These are phyloP conservation scores for Penicillium glabrum DNA, from an alignment of 2,329 filamentous ascomycete species.

Conservation along the genomic window DNA sequence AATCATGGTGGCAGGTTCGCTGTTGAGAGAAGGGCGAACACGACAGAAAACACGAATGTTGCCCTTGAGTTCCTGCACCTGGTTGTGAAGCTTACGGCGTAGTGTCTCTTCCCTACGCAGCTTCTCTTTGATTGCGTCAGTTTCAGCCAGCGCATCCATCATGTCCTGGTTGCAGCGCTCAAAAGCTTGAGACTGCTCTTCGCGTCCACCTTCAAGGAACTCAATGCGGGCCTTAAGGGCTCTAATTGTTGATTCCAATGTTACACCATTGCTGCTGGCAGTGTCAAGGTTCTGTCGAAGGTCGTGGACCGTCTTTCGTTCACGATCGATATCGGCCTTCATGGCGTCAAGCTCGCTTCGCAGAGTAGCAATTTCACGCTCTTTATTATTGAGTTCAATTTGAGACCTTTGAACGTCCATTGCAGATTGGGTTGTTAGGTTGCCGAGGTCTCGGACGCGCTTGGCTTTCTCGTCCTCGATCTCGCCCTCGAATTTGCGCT, in stretches of 20 bases:
- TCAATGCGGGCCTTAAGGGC: slow-evolving; percentile 79
- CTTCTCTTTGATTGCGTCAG: slow-evolving; percentile 73
- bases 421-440: slow-evolving; percentile 33
- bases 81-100: slow-evolving; percentile 89
- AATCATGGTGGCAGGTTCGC: slow-evolving; percentile 58
- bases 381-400: slow-evolving; percentile 53
- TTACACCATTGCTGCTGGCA: slow-evolving; percentile 60
- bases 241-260: slow-evolving; percentile 72
- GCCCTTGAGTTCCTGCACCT: slow-evolving; percentile 95
- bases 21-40: slow-evolving; percentile 71
- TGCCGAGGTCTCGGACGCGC: slow-evolving; percentile 40
- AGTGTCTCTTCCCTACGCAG: slow-evolving; percentile 88
- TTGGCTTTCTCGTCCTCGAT: slow-evolving; percentile 61
- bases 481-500: slow-evolving; percentile 63
- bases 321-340: slow-evolving; percentile 56
- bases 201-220: slow-evolving; percentile 85
- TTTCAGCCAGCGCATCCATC: slow-evolving; percentile 70
- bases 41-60: slow-evolving; percentile 99
- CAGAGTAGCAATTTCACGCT: slow-evolving; percentile 52
- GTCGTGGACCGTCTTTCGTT: slow-evolving; percentile 60
- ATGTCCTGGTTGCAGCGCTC: slow-evolving; percentile 77
- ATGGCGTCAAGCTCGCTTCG: slow-evolving; percentile 39
- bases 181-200: slow-evolving; percentile 84
- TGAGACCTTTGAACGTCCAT: slow-evolving; percentile 42
- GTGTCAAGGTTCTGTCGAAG: slow-evolving; percentile 62